phyloP scores from a whole-genome alignment of 495 filamentous ascomycete genomes.

The Daldinia bambusicola region DNA sequence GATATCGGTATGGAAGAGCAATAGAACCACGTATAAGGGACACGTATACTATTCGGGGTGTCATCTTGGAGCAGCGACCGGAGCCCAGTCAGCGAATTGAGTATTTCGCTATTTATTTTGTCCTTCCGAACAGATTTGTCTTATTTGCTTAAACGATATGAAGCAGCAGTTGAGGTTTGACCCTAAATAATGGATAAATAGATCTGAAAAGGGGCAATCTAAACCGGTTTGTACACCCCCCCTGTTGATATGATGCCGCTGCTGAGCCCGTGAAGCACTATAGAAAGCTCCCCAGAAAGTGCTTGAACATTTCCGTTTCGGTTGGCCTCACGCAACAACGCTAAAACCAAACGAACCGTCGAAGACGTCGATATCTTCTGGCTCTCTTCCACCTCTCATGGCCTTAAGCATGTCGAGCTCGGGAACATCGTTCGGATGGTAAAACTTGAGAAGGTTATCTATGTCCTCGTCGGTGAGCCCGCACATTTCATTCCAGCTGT shows the following conservation, averaged over 20 bases:
- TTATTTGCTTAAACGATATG: not conserved
- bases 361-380: conserved; percentile 61
- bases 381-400: conserved; percentile 58
- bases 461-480: conserved; percentile 87
- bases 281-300: not conserved
- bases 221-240: not conserved
- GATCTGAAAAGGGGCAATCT: not conserved
- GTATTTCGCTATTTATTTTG: not conserved
- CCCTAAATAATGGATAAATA: not conserved
- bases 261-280: not conserved
- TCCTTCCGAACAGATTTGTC: not conserved
- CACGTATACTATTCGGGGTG: too few species aligned
- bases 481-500: conserved; percentile 86
- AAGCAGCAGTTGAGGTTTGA: not conserved
- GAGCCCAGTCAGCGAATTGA: not conserved
- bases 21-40: too few species aligned
- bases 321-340: conserved; percentile 55
- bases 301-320: too few species aligned
- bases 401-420: conserved; percentile 59
- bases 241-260: not conserved
- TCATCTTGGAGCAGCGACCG: not conserved
- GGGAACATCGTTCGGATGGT: conserved; percentile 63
- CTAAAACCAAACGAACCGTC: conserved; percentile 69
- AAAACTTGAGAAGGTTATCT: conserved; percentile 76
- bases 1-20: too few species aligned